Percentiles rank a stretch among this genome's conserved stretches.
Evolutionary conservation across 2,329 filamentous ascomycete species (phyloP).

Genomic region (Trichoderma sp.): DNA sequence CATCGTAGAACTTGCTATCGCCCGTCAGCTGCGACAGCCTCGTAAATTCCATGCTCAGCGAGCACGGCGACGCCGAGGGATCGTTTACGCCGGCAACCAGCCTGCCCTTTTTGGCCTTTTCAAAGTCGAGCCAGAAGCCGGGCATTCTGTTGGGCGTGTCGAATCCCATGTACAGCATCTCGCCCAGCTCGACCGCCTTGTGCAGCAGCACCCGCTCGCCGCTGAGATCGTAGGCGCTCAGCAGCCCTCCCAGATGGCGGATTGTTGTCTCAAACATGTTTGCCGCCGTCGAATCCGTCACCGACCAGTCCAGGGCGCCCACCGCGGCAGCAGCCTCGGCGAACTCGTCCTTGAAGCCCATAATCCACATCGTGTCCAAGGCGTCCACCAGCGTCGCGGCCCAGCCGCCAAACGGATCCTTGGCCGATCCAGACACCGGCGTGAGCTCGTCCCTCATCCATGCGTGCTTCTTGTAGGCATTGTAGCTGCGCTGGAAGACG

Average conservation of each 20-base stretch:
- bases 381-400: constrained; percentile 64
- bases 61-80: constrained; percentile 58
- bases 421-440: constrained; percentile 52
- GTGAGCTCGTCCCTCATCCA: constrained; percentile 59
- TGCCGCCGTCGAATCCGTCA: constrained; percentile 48
- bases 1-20: constrained; percentile 76
- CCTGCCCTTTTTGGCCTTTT: constrained; percentile 47
- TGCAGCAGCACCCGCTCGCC: constrained; percentile 49
- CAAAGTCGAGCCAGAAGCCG: constrained; percentile 52
- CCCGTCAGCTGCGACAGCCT: constrained; percentile 73
- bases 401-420: constrained; percentile 58
- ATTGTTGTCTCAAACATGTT: constrained; percentile 61
- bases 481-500: constrained; percentile 51
- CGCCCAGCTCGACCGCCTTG: constrained; percentile 56
- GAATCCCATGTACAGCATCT: constrained; percentile 59
- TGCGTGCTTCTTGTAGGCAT: constrained; percentile 56
- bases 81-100: constrained; percentile 56
- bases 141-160: constrained; percentile 60
- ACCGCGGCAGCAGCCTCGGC: constrained; percentile 55
- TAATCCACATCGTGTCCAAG: constrained; percentile 66
- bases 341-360: constrained; percentile 63
- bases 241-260: constrained; percentile 55
- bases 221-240: constrained; percentile 57
- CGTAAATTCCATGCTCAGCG: constrained; percentile 75
- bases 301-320: constrained; percentile 55